phyloP scores from a whole-genome alignment of 768 basidiomycete genomes.

The Calocera viscosa region DNA sequence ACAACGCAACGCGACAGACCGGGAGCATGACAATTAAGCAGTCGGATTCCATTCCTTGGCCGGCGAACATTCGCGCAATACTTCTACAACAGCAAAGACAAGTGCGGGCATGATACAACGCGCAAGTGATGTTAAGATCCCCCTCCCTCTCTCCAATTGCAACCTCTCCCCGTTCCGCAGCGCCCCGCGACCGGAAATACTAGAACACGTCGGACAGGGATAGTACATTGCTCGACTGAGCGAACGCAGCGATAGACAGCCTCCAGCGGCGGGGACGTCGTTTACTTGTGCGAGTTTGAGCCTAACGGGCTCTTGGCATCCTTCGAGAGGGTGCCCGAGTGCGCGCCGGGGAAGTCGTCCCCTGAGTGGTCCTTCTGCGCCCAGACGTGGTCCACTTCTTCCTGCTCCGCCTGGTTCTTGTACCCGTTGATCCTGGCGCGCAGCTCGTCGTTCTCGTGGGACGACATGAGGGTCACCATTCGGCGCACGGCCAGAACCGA shows the following conservation, averaged over 20 bases:
- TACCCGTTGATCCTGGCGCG: slow-evolving; percentile 25
- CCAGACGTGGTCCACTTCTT: slow-evolving; percentile 58
- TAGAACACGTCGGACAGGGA: background rate
- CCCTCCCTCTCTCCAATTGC: background rate
- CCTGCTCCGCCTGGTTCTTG: slow-evolving; percentile 57
- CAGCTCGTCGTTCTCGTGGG: slow-evolving; percentile 42
- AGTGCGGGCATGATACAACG: background rate
- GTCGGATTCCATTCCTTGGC: background rate
- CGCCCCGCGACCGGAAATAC: background rate
- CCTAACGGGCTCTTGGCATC: background rate
- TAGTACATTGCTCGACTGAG: background rate
- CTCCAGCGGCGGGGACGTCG: too few relatives aligned
- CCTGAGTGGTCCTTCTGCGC: background rate
- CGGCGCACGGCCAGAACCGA: slow-evolving; percentile 77
- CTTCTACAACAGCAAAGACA: background rate
- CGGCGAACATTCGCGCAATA: background rate
- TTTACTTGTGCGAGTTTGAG: background rate
- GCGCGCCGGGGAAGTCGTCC: background rate
- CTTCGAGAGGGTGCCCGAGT: background rate
- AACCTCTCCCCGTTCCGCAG: background rate
- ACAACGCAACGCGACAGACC: too few relatives aligned
- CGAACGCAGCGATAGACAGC: too few relatives aligned
- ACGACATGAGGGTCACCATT: slow-evolving; percentile 41
- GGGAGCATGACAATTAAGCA: too few relatives aligned
- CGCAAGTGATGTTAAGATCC: background rate